Conservation (phyloP, 2,329 filamentous ascomycete species). For the Fusarium setosum region DNA sequence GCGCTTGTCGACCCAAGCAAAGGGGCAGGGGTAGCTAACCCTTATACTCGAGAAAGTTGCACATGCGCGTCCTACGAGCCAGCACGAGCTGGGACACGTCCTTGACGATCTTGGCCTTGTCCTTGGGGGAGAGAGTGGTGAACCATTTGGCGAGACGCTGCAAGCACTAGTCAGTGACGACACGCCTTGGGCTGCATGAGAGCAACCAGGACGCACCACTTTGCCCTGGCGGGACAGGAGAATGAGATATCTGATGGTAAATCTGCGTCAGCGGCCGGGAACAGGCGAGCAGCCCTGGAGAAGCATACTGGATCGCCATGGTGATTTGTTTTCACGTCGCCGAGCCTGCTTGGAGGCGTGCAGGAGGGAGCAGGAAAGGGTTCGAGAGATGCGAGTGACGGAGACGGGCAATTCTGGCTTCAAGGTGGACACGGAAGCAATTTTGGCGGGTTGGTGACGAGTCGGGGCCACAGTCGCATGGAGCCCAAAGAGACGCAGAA, state of each 20-base stretch:
- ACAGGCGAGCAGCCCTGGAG: conserved; percentile 14
- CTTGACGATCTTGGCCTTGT: conserved; percentile 99
- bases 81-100: conserved; percentile 98
- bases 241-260: conserved; percentile 84
- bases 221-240: conserved; percentile 98
- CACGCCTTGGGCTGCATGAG: conserved; percentile 14
- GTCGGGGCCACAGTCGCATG: conserved; percentile 30
- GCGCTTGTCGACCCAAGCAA: conserved; percentile 10
- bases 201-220: conserved; percentile 77
- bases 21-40: conserved; percentile 62
- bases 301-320: conserved; percentile 59
- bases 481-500: background rate
- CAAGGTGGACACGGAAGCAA: conserved; percentile 42
- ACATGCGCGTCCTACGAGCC: conserved; percentile 96
- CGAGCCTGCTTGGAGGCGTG: conserved; percentile 39
- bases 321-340: conserved; percentile 38
- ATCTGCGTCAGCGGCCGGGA: conserved; percentile 34
- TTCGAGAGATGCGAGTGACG: conserved; percentile 31
- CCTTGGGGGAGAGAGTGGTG: conserved; percentile 94
- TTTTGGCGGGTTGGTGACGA: conserved; percentile 46
- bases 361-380: conserved; percentile 22
- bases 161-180: conserved; percentile 34
- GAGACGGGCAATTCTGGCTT: conserved; percentile 38
- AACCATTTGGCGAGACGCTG: conserved; percentile 99
- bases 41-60: conserved; percentile 99